Base-by-base conservation (phyloP, 768 basidiomycete genomes). In the Suillus fuscotomentosus region DNA sequence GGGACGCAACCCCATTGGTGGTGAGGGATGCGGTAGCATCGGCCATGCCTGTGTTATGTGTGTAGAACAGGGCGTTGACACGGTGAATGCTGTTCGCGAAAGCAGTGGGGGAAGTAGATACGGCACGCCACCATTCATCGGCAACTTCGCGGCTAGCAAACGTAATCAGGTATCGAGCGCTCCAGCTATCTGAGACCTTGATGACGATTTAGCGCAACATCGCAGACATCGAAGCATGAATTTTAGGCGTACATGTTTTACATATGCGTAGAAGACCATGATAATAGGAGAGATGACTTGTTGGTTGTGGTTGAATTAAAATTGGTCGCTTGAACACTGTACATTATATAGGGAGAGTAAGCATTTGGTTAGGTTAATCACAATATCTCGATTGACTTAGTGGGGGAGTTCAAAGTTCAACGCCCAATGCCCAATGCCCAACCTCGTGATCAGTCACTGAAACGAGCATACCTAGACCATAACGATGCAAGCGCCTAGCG, bases 111-210 rank as follows among this genome's bases (percentile, higher is more conserved):
- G 8, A n/a, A n/a, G 70, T 42, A 7, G 41, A 66, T 20, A 75
- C 60, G 24, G 66, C 50, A 11, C 73, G 63, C 70, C 66, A 74
- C 71, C 72, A 74, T 10, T 70, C 66, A 60, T 73, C 73, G 34
- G 73, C 73, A 13, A 69, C 64, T 24, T 62, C 69, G 39, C 69
- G 63, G 14, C 62, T 64, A 10, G 62, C 62, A 39, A 75, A 75
- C 14, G 64, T 66, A 60, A 70, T 66, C 15, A 74, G 10, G 61
- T 67, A 70, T 47, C 71, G 70, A 15, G n/a, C 34, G 43, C 1
- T 20, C 43, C 20, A n/a, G 43, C 10, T 13, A 1, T 9, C 0
- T 0, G 2, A 1, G 10, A 9, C 2, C 43, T 45, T 3, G 2
- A 13, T 20, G 20, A 4, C 9, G 43, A 5, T 45, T 45, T 45